Evolutionary conservation across 2,329 filamentous ascomycete species (phyloP), one percentile per base, ranked within the genome.

Genomic region (Clonostachys solani): DNA sequence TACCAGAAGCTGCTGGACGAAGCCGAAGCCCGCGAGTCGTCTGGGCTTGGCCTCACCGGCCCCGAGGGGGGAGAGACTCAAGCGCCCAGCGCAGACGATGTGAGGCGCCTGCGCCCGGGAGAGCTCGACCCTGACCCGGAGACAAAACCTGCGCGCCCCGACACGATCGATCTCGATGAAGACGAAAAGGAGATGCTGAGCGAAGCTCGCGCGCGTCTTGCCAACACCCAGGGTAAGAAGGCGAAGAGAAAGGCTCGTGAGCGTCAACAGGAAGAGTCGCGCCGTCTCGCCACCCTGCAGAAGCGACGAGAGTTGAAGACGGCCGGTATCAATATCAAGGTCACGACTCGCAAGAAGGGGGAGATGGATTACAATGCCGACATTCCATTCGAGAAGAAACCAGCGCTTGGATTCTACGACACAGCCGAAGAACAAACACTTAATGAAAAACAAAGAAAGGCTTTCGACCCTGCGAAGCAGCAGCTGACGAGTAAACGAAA

Each of bases 331-430:
- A 99, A 99, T 66, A 91, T 97, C 73, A 99, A 97, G 69, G 85
- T 97, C 48, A 84, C 84, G 4, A 94, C 87, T 13, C 83, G 87
- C 50, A 97, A 97, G 74, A 85, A 90, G 74, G 94, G 94, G 1
- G 87, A 97, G 72, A 99, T 99, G 90, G 94, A 99, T 68, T 99
- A 99, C 74, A 99, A 99, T 67, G 94, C 94, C 58, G 94, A 99
- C 58, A 95, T 99, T 54, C 94, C 94, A 0, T 97, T 99, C 55
- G 94, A 99, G 66, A 96, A 94, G 68, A 88, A 89, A 53, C 86
- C 94, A 0, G 86, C 87, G 0, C 74, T 84, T 18, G 94, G 94
- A 12, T 99, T 99, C 64, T 96, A 92, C 69, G 92, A 99, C 63
- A 99, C 94, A 0, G 75, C 75, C 5, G 91, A 96, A 13, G 94